phyloP scores from a whole-genome alignment of 495 filamentous ascomycete genomes.

The Neurospora intermedia region DNA sequence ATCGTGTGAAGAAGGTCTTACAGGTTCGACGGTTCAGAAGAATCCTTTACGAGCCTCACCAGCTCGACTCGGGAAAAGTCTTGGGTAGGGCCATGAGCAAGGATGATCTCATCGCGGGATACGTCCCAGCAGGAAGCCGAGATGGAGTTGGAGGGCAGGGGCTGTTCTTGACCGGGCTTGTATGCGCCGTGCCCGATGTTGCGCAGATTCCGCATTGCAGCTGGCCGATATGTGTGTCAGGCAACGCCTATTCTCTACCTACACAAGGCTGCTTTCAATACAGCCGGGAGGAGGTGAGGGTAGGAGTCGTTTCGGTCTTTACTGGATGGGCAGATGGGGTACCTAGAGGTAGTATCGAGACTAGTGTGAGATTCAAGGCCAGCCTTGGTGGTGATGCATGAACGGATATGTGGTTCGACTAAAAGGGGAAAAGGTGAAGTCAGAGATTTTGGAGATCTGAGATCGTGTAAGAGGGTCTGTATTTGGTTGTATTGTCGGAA shows the following conservation, averaged over 20 bases:
- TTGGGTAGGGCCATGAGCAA: constrained; percentile 62
- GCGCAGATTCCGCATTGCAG: constrained; percentile 68
- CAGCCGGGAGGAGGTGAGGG: neutral
- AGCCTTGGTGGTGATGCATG: neutral
- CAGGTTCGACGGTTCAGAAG: constrained; percentile 29
- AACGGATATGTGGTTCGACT: neutral
- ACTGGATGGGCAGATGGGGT: neutral
- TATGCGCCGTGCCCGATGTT: constrained; percentile 55
- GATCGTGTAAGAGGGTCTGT: neutral
- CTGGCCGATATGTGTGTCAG: neutral
- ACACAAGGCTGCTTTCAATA: neutral
- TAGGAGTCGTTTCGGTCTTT: neutral
- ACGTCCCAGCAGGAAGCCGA: constrained; percentile 72
- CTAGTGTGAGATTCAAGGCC: neutral
- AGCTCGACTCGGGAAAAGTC: constrained; percentile 55
- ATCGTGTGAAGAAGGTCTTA: constrained; percentile 18
- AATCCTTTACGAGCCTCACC: constrained; percentile 38
- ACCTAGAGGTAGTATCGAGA: neutral
- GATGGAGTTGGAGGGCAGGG: constrained; percentile 42
- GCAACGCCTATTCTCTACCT: neutral
- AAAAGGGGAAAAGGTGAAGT: neutral
- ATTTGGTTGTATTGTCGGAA: neutral
- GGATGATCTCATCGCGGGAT: constrained; percentile 57
- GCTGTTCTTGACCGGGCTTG: constrained; percentile 29
- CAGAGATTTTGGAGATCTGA: neutral